These are phyloP conservation scores for Aspergillus amoenus DNA, from an alignment of 2,329 filamentous ascomycete species.

Conservation along the genomic window DNA sequence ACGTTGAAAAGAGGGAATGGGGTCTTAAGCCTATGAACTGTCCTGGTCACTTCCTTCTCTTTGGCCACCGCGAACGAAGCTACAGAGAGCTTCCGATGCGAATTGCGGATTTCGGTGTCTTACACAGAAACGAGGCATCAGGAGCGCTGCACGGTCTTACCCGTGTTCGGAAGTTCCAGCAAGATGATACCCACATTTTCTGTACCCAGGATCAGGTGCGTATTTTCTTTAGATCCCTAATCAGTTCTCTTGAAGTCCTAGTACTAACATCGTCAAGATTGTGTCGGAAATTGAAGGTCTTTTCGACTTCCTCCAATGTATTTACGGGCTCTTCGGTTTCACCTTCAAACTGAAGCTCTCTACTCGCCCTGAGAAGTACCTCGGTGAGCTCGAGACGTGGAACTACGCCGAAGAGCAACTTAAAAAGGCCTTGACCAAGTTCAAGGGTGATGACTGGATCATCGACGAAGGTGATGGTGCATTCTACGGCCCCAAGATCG, in stretches of 20 bases:
- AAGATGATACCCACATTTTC: slow-evolving; percentile 97
- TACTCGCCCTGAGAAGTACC: slow-evolving; percentile 83
- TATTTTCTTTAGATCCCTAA: background rate
- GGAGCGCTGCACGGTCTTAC: slow-evolving; percentile 89
- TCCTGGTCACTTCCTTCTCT: slow-evolving; percentile 88
- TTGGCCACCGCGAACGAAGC: slow-evolving; percentile 77
- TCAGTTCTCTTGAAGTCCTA: background rate
- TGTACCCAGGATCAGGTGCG: slow-evolving; percentile 73
- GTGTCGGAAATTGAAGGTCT: slow-evolving; percentile 73
- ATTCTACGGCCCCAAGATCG: slow-evolving; percentile 98
- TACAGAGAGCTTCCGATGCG: slow-evolving; percentile 89
- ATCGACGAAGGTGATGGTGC: slow-evolving; percentile 93
- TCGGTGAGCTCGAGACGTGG: slow-evolving; percentile 86
- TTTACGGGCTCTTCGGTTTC: slow-evolving; percentile 83
- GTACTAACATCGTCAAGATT: slow-evolving; percentile 44
- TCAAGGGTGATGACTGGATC: slow-evolving; percentile 76
- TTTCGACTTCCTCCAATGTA: slow-evolving; percentile 80
- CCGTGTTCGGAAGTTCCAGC: slow-evolving; percentile 88
- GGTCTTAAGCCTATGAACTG: slow-evolving; percentile 98
- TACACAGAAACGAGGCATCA: slow-evolving; percentile 93
- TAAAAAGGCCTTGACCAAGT: slow-evolving; percentile 74
- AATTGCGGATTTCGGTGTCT: slow-evolving; percentile 91
- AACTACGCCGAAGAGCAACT: slow-evolving; percentile 81
- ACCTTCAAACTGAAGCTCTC: slow-evolving; percentile 94
- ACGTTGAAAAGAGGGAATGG: slow-evolving; percentile 77